phyloP scores from a whole-genome alignment of 169 alveolate species.

The Cyclospora cayetanensis region DNA sequence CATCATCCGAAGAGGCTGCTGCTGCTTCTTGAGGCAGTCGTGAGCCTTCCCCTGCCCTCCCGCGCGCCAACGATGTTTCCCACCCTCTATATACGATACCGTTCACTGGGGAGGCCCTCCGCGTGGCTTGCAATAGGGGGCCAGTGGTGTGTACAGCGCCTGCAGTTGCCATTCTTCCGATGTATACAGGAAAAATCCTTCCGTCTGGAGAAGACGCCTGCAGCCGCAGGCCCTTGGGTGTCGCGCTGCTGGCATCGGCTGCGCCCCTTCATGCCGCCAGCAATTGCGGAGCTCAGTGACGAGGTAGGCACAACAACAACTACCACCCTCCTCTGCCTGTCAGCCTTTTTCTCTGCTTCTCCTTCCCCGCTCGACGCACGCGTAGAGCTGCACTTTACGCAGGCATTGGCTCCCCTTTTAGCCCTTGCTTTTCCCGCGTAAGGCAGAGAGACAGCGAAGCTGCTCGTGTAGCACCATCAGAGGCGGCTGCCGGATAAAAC shows the following conservation, averaged over 20 bases:
- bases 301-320: too few relatives aligned
- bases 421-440: too few relatives aligned
- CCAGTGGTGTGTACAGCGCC: too few relatives aligned
- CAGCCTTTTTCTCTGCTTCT: not conserved
- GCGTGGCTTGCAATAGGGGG: too few relatives aligned
- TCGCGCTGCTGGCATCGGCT: slow-evolving; percentile 65
- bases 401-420: too few relatives aligned
- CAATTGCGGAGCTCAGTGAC: not conserved
- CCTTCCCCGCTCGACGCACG: not conserved
- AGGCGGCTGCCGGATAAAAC: not conserved
- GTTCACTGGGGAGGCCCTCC: too few relatives aligned
- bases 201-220: slow-evolving; percentile 56
- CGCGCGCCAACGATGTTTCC: too few relatives aligned
- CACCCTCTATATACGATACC: too few relatives aligned
- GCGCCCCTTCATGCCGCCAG: slow-evolving; percentile 46
- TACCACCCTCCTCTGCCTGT: not conserved
- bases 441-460: not conserved
- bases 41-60: too few relatives aligned
- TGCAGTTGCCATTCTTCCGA: too few relatives aligned
- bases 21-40: slow-evolving; percentile 38
- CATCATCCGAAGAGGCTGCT: slow-evolving; percentile 16
- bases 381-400: too few relatives aligned
- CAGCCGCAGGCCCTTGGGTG: slow-evolving; percentile 42
- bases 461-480: not conserved
- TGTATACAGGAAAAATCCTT: slow-evolving; percentile 6